Evolutionary conservation across 2,329 filamentous ascomycete genomes (phyloP).

Genomic region (Pseudogymnoascus sp.): DNA sequence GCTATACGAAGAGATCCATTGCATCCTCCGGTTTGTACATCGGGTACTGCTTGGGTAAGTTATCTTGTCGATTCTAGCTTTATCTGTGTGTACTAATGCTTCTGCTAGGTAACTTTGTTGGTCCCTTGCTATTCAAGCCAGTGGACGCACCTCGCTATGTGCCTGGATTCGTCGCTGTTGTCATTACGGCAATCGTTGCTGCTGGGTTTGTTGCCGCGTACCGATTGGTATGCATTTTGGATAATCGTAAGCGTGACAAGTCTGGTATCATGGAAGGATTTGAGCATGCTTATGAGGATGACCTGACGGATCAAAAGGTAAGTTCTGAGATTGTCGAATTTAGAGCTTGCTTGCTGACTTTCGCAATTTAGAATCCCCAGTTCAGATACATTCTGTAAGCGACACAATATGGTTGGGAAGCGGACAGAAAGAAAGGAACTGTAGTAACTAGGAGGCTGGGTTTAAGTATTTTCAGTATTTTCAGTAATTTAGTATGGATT

Average conservation of each 20-base stretch:
- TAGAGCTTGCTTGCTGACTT: not conserved
- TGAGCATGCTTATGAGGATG: conserved; percentile 12
- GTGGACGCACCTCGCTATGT: conserved; percentile 33
- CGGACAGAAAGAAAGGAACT: not conserved
- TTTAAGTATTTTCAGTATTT: not conserved
- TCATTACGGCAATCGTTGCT: conserved; percentile 13
- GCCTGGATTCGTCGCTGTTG: conserved; percentile 32
- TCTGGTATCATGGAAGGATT: conserved; percentile 8
- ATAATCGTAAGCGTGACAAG: conserved; percentile 7
- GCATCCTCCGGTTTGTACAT: conserved; percentile 38
- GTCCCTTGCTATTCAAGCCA: conserved; percentile 34
- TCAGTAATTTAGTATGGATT: not conserved
- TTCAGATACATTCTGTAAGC: conserved; percentile 7
- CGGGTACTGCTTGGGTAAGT: conserved; percentile 42
- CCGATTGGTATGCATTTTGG: not conserved
- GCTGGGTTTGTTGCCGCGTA: not conserved
- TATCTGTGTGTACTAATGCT: not conserved
- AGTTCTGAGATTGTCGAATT: not conserved
- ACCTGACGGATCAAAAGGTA: conserved; percentile 9
- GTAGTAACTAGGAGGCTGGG: not conserved
- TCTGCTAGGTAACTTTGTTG: conserved; percentile 20
- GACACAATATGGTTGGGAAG: not conserved
- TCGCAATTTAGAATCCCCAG: conserved; percentile 5
- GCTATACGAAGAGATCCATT: conserved; percentile 41
- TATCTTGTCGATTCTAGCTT: conserved; percentile 36